Percentiles rank a stretch among this genome's conserved stretches.
These are phyloP conservation scores for Takashimella tepidaria DNA, from an alignment of 1,284 basidiomycete species.

Conservation along the genomic window DNA sequence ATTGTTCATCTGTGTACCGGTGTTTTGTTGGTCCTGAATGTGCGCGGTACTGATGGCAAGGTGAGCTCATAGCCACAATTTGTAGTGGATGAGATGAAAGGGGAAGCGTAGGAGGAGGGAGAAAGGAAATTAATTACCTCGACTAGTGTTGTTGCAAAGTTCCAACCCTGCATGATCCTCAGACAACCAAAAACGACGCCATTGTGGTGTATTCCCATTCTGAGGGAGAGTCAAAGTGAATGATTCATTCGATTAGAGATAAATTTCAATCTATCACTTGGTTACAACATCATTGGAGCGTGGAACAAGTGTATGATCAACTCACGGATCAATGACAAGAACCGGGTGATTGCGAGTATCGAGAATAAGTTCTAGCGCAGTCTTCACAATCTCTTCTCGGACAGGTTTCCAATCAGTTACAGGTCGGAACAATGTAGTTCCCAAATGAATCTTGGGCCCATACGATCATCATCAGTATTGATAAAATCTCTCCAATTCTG, in stretches of 20 bases:
- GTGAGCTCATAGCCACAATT: background rate
- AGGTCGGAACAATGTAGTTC: constrained; percentile 37
- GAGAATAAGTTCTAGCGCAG: constrained; percentile 40
- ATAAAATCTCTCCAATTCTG: background rate
- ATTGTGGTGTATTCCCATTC: constrained; percentile 45
- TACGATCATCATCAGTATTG: background rate
- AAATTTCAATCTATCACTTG: too few relatives aligned
- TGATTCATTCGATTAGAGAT: too few relatives aligned
- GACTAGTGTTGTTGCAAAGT: constrained; percentile 42
- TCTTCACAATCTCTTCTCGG: constrained; percentile 42
- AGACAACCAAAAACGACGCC: constrained; percentile 43
- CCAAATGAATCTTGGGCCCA: constrained; percentile 36
- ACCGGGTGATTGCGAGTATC: constrained; percentile 37
- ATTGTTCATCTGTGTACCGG: constrained; percentile 45
- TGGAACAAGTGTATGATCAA: constrained; percentile 1
- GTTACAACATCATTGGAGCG: background rate
- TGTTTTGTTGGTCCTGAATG: constrained; percentile 44
- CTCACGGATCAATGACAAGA: constrained; percentile 44
- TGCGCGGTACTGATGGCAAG: constrained; percentile 33
- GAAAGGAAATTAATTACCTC: constrained; percentile 29
- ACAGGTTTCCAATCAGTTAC: constrained; percentile 43
- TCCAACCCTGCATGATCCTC: constrained; percentile 44
- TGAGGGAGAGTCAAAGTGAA: constrained; percentile 11
- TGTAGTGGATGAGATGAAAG: too few relatives aligned
- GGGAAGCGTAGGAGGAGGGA: too few relatives aligned